Evolutionary conservation across 768 basidiomycete species (phyloP).

Genomic region (Paxillus ammoniavirescens): DNA sequence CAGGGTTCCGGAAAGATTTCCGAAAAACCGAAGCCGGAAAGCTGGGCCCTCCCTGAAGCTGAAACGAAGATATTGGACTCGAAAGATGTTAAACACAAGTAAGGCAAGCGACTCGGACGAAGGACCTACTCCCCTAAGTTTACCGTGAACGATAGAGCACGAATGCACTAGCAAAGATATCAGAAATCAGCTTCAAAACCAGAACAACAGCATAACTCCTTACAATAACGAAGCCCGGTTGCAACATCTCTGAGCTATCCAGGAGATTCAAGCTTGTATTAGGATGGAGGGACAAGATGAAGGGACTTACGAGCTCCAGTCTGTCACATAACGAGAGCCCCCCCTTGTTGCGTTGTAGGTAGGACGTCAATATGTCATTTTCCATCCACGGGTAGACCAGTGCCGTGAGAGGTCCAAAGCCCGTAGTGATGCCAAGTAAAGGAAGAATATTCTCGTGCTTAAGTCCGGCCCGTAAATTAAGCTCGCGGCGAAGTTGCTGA

Average conservation of each 20-base stretch:
- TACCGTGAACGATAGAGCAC: conserved; percentile 15
- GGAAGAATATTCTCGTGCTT: conserved; percentile 23
- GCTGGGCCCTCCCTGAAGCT: conserved; percentile 32
- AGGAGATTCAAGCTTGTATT: no score
- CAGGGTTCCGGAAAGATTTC: no score
- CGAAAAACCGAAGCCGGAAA: no score
- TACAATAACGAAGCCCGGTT: conserved; percentile 14
- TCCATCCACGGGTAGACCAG: conserved; percentile 28
- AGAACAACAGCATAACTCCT: neutral
- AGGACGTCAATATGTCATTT: conserved; percentile 19
- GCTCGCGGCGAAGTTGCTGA: conserved; percentile 22
- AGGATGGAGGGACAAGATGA: no score
- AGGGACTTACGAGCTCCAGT: conserved; percentile 17
- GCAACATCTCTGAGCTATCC: conserved; percentile 11
- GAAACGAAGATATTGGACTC: conserved; percentile 47
- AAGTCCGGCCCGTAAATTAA: conserved; percentile 24
- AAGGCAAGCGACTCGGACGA: neutral
- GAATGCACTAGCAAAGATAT: conserved; percentile 13
- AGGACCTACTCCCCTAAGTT: conserved; percentile 17
- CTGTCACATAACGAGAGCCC: conserved; percentile 4
- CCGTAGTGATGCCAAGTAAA: conserved; percentile 18
- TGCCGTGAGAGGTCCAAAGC: conserved; percentile 27
- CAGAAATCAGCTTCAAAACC: neutral
- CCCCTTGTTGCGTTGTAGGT: conserved; percentile 11
- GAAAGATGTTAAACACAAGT: neutral